Conservation (phyloP, 2,329 filamentous ascomycete genomes). For the Beauveria australis region DNA sequence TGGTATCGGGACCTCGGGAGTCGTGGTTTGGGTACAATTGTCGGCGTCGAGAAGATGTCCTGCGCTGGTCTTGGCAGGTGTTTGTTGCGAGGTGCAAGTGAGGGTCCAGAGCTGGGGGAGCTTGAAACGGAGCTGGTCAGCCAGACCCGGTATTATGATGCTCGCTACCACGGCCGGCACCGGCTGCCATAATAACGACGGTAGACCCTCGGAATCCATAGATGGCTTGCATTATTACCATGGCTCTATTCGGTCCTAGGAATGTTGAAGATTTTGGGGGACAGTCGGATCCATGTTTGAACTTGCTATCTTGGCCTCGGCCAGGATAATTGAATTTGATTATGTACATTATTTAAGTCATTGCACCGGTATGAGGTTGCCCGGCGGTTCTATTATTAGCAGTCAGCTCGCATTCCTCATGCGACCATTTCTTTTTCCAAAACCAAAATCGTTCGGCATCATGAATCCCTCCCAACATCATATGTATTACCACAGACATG, state of each 20-base stretch:
- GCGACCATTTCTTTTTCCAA: conserved; percentile 1
- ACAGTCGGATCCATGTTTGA: too few species aligned
- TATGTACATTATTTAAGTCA: conserved; percentile 9
- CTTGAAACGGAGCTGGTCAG: neutral
- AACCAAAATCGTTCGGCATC: neutral
- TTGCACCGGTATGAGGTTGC: neutral
- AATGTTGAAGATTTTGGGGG: too few species aligned
- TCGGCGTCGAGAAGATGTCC: neutral
- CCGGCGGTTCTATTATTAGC: neutral
- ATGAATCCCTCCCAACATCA: neutral
- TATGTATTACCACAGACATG: neutral
- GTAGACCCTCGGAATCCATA: too few species aligned
- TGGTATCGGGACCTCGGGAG: neutral
- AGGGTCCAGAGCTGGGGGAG: neutral
- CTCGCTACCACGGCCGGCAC: neutral
- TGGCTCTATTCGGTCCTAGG: too few species aligned
- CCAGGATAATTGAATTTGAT: neutral
- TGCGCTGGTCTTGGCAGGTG: neutral
- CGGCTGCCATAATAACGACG: too few species aligned
- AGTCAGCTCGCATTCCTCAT: neutral
- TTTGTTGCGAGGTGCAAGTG: neutral
- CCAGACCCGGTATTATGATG: too few species aligned
- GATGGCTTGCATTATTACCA: too few species aligned
- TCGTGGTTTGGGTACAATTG: neutral
- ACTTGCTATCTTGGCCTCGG: neutral